phyloP scores from a whole-genome alignment of 148 eudicot genomes.

The Arctostaphylos glauca region DNA sequence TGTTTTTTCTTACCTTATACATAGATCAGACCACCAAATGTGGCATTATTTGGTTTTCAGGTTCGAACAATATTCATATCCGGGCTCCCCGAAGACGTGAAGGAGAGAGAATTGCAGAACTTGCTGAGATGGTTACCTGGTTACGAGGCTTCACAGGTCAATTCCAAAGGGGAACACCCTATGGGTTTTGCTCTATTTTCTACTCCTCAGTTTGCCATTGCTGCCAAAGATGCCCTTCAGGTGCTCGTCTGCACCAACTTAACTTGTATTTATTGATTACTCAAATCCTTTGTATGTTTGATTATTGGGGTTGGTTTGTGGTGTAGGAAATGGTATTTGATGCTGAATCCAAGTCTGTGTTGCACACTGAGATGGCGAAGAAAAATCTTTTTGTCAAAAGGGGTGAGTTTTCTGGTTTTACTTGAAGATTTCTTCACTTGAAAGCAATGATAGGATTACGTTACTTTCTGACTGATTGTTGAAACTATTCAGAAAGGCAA shows the following conservation, averaged over 20 bases:
- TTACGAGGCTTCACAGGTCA: constrained; percentile 97
- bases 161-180: constrained; percentile 81
- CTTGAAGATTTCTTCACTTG: neutral
- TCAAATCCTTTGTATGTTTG: neutral
- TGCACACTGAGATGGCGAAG: constrained; percentile 98
- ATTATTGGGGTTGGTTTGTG: neutral
- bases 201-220: constrained; percentile 65
- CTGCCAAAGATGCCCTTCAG: constrained; percentile 93
- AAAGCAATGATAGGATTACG: neutral
- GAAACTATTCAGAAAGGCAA: no score
- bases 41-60: constrained; percentile 24
- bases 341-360: constrained; percentile 64
- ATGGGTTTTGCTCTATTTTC: constrained; percentile 90
- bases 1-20: neutral
- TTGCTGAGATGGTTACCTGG: constrained; percentile 91
- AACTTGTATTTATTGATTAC: neutral
- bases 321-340: constrained; percentile 81
- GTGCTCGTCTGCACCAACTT: constrained; percentile 22
- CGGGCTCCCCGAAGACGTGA: constrained; percentile 88
- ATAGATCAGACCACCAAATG: neutral
- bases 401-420: constrained; percentile 43
- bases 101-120: constrained; percentile 88
- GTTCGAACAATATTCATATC: constrained; percentile 87
- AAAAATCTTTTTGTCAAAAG: constrained; percentile 90
- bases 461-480: no score